Evolutionary conservation across 805 yeast genomes (phyloP).

Genomic region (Zygosaccharomyces pseudorouxii): DNA sequence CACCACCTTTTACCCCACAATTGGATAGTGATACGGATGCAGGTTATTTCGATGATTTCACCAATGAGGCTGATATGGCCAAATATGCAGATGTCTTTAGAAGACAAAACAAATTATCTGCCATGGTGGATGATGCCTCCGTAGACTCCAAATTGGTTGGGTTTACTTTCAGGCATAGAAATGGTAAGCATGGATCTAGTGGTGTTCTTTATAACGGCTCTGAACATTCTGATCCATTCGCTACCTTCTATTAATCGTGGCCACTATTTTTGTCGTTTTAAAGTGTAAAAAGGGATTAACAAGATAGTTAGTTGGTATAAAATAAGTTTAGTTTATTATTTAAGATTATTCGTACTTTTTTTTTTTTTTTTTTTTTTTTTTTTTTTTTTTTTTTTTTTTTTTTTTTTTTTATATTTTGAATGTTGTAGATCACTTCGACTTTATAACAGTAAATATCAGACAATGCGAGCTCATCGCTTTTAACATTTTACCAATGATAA

Average conservation of each 20-base stretch:
- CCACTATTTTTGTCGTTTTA: background rate
- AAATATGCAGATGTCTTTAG: constrained; percentile 96
- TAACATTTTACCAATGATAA: too few relatives aligned
- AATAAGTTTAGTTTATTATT: background rate
- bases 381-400: background rate
- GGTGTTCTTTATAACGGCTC: constrained; percentile 36
- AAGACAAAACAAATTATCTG: constrained; percentile 80
- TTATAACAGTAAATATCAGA: background rate
- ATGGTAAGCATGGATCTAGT: constrained; percentile 38
- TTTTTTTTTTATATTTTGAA: background rate
- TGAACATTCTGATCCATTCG: constrained; percentile 37
- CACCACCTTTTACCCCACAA: constrained; percentile 96
- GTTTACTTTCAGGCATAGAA: constrained; percentile 86
- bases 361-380: background rate
- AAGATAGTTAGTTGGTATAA: background rate
- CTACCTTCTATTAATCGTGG: constrained; percentile 31
- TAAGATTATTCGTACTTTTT: background rate
- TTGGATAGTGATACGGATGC: constrained; percentile 96
- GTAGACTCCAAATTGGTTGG: constrained; percentile 81
- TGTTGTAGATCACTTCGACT: background rate
- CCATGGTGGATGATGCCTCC: constrained; percentile 50
- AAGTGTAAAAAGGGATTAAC: background rate
- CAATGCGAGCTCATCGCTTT: background rate
- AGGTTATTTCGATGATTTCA: constrained; percentile 96
- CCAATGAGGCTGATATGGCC: constrained; percentile 94